Evolutionary conservation across 2,329 filamentous ascomycete genomes (phyloP).

Genomic region (Claviceps pazoutovae): DNA sequence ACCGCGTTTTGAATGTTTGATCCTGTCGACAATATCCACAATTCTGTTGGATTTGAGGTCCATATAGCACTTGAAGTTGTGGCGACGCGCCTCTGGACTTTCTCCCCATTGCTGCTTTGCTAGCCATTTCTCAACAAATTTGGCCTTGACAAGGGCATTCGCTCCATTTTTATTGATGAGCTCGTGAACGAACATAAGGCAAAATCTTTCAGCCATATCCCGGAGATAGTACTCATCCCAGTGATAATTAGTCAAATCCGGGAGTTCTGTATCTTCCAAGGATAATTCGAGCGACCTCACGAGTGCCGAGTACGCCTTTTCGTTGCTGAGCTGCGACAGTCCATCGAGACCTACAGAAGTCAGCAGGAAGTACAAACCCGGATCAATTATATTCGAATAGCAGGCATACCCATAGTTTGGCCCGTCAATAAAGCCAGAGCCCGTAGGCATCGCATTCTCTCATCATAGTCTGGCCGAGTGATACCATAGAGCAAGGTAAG

Average conservation of each 20-base stretch:
- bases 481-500: constrained; percentile 42
- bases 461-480: constrained; percentile 42
- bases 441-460: constrained; percentile 41
- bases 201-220: constrained; percentile 46
- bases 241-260: constrained; percentile 37
- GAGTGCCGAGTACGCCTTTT: constrained; percentile 39
- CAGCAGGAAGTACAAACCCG: constrained; percentile 2
- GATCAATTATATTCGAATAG: background rate
- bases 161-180: constrained; percentile 46
- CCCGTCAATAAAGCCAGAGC: constrained; percentile 41
- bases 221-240: constrained; percentile 51
- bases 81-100: constrained; percentile 34
- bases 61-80: constrained; percentile 40
- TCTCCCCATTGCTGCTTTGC: constrained; percentile 56
- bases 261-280: constrained; percentile 34
- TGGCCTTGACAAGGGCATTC: constrained; percentile 44
- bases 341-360: constrained; percentile 19
- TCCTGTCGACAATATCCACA: constrained; percentile 35
- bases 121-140: constrained; percentile 62
- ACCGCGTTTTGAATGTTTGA: constrained; percentile 36
- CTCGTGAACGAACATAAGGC: constrained; percentile 41
- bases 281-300: constrained; percentile 47
- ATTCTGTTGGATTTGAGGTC: constrained; percentile 35
- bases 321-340: constrained; percentile 34
- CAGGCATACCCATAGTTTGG: constrained; percentile 19